Evolutionary conservation across 1,284 basidiomycete species (phyloP).

Genomic region (Rhodotorula sp.): DNA sequence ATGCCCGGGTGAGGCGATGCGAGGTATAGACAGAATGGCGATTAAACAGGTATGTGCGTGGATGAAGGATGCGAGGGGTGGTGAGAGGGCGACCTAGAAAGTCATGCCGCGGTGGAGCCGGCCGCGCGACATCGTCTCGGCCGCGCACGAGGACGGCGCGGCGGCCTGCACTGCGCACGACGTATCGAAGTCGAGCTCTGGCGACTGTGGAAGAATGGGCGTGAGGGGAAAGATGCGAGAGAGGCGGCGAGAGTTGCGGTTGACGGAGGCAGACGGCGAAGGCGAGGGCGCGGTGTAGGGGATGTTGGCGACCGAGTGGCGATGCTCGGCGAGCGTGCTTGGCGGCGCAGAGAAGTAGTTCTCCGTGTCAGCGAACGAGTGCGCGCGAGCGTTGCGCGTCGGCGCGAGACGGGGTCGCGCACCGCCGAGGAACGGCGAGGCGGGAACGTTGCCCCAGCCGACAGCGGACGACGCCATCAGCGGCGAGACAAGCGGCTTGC

Average conservation of each 20-base stretch:
- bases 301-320: constrained; percentile 6
- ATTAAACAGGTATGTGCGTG: not conserved
- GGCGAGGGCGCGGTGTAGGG: not conserved
- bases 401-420: constrained; percentile 20
- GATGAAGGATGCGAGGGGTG: not conserved
- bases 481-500: constrained; percentile 14
- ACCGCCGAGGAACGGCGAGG: constrained; percentile 34
- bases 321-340: constrained; percentile 3
- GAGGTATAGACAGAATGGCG: not conserved
- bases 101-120: constrained; percentile 28
- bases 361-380: constrained; percentile 26
- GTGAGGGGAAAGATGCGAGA: constrained; percentile 18
- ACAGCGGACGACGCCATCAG: constrained; percentile 25
- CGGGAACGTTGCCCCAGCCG: not conserved
- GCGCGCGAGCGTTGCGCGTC: constrained; percentile 25
- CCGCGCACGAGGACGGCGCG: not conserved
- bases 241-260: not conserved
- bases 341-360: constrained; percentile 9
- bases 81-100: constrained; percentile 5
- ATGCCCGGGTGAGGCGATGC: not conserved
- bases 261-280: not conserved
- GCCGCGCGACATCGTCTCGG: not conserved
- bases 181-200: not conserved
- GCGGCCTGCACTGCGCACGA: constrained; percentile 1
- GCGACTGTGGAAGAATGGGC: constrained; percentile 16